These are phyloP conservation scores for Fraxinus quadrangulata DNA, from an alignment of 257 asterid genomes.

Conservation along the genomic window DNA sequence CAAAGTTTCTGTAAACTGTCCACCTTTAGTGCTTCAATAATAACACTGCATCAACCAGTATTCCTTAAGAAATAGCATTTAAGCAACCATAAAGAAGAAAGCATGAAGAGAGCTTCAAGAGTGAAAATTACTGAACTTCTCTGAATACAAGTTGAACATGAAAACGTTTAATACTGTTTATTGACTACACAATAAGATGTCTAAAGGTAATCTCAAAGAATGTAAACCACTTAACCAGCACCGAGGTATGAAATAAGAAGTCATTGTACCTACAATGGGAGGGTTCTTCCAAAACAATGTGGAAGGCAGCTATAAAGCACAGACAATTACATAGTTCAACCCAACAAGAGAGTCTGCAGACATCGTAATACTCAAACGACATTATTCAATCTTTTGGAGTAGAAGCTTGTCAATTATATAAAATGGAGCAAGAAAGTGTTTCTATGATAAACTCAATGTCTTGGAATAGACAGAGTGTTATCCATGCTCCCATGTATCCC, in stretches of 20 bases:
- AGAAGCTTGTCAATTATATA: no score
- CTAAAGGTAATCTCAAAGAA: neutral
- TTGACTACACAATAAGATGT: neutral
- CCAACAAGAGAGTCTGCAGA: neutral
- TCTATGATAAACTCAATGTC: neutral
- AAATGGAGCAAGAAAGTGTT: neutral
- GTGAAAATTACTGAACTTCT: neutral
- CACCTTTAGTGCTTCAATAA: conserved; percentile 93
- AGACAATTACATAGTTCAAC: neutral
- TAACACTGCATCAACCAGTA: conserved; percentile 57
- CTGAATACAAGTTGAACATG: neutral
- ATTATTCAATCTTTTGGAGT: neutral
- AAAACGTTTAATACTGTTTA: neutral
- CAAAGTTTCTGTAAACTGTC: conserved; percentile 96
- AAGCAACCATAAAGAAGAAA: no score
- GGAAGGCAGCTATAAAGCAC: neutral
- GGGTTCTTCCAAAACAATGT: neutral
- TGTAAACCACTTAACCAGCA: neutral
- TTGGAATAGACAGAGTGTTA: neutral
- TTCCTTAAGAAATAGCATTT: no score
- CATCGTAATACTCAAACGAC: neutral
- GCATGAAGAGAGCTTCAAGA: neutral
- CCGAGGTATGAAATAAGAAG: neutral
- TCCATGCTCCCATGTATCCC: neutral
- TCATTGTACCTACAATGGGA: neutral